Percentiles rank a stretch among this genome's conserved stretches.
Conservation (phyloP, 441 rosid genomes). For the Corymbia citriodora region DNA sequence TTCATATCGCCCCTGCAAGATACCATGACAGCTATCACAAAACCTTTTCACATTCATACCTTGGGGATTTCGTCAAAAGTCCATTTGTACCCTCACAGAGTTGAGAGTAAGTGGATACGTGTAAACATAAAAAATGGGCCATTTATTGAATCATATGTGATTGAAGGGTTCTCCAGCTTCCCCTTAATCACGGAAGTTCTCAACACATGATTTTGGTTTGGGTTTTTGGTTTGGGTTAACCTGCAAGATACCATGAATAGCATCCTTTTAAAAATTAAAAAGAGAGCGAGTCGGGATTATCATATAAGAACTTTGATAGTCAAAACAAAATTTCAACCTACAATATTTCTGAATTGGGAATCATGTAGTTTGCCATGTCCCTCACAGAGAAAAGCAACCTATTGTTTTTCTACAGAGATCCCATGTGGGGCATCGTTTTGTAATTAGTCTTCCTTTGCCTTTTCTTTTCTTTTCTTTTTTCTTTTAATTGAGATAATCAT, state of each 20-base stretch:
- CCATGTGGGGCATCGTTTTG: not conserved
- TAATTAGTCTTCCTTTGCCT: not conserved
- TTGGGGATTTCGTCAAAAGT: not conserved
- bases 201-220: not conserved
- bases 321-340: not conserved
- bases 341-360: not conserved
- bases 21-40: fast-evolving
- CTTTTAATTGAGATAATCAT: too few relatives aligned
- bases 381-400: not conserved
- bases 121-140: not conserved
- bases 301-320: not conserved
- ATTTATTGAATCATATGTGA: not conserved
- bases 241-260: not conserved
- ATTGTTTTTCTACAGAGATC: not conserved
- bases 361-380: not conserved
- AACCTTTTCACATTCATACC: not conserved
- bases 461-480: too few relatives aligned
- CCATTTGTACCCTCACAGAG: not conserved
- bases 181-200: not conserved
- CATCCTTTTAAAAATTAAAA: not conserved
- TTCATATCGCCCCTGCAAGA: not conserved
- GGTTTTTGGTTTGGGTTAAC: not conserved
- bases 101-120: not conserved
- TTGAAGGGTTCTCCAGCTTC: not conserved
- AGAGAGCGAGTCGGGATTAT: not conserved